phyloP scores from a whole-genome alignment of 495 filamentous ascomycete genomes.

The Aspergillus ellipticus region DNA sequence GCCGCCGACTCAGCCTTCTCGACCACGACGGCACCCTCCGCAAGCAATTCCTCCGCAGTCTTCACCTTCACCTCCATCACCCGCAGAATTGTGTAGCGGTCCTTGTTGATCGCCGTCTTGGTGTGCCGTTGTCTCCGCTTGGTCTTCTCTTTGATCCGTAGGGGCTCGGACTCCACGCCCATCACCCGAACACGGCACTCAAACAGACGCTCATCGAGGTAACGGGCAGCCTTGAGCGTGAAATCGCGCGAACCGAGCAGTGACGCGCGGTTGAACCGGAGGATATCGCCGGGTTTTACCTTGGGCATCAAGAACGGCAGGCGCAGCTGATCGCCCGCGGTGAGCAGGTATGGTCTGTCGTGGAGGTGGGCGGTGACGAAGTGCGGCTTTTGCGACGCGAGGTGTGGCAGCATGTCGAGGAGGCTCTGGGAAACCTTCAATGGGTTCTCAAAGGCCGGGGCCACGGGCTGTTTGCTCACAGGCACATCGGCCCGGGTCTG shows the following conservation, averaged over 20 bases:
- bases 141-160: slow-evolving; percentile 87
- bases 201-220: slow-evolving; percentile 76
- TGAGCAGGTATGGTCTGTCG: slow-evolving; percentile 84
- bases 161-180: slow-evolving; percentile 81
- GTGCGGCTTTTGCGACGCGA: slow-evolving; percentile 73
- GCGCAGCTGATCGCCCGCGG: slow-evolving; percentile 77
- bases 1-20: slow-evolving; percentile 24
- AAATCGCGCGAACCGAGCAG: slow-evolving; percentile 82
- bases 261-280: slow-evolving; percentile 80
- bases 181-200: slow-evolving; percentile 83
- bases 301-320: slow-evolving; percentile 91
- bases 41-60: slow-evolving; percentile 52
- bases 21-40: slow-evolving; percentile 40
- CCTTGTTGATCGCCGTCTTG: slow-evolving; percentile 76
- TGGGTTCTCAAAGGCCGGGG: slow-evolving; percentile 33
- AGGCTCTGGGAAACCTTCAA: slow-evolving; percentile 54
- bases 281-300: slow-evolving; percentile 74
- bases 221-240: slow-evolving; percentile 67
- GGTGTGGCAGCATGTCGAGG: slow-evolving; percentile 66
- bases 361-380: slow-evolving; percentile 88
- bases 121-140: slow-evolving; percentile 78
- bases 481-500: slow-evolving; percentile 24
- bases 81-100: slow-evolving; percentile 78
- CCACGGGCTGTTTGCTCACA: slow-evolving; percentile 31
- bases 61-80: slow-evolving; percentile 77